Conservation (phyloP, 2,329 filamentous ascomycete genomes). For the Alternaria novae-zelandiae region DNA sequence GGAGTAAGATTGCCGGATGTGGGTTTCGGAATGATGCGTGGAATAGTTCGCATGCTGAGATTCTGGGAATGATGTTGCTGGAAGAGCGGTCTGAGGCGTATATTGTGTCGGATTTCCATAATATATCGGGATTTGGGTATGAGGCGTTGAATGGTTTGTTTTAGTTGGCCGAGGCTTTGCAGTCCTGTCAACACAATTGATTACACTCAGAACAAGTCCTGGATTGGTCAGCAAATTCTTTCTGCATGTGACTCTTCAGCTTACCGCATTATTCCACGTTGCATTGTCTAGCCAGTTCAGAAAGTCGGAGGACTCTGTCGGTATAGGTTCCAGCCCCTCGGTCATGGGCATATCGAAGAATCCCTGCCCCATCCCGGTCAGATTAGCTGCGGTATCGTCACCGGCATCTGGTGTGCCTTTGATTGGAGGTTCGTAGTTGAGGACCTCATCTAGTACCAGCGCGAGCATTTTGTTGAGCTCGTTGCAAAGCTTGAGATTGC, state of each 20-base stretch:
- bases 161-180: not conserved
- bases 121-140: not conserved
- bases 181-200: not conserved
- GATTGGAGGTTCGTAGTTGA: slow-evolving; percentile 42
- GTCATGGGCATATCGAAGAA: slow-evolving; percentile 46
- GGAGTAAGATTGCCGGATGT: not conserved
- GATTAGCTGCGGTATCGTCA: slow-evolving; percentile 1
- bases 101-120: not conserved
- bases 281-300: slow-evolving; percentile 47
- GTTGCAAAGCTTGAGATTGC: slow-evolving; percentile 44
- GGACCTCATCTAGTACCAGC: slow-evolving; percentile 43
- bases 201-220: slow-evolving; percentile 20
- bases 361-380: slow-evolving; percentile 24
- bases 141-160: not conserved
- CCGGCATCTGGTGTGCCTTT: slow-evolving; percentile 22
- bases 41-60: not conserved
- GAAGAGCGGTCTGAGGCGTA: not conserved
- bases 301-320: slow-evolving; percentile 44
- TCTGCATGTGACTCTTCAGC: not conserved
- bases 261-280: slow-evolving; percentile 44
- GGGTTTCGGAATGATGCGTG: not conserved
- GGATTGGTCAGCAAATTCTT: not conserved
- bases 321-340: slow-evolving; percentile 46
- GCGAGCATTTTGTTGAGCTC: slow-evolving; percentile 48
- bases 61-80: not conserved